Percentiles rank a stretch among this genome's conserved stretches.
These are phyloP conservation scores for Tuber melanosporum DNA, from an alignment of 495 filamentous ascomycete genomes.

Conservation along the genomic window DNA sequence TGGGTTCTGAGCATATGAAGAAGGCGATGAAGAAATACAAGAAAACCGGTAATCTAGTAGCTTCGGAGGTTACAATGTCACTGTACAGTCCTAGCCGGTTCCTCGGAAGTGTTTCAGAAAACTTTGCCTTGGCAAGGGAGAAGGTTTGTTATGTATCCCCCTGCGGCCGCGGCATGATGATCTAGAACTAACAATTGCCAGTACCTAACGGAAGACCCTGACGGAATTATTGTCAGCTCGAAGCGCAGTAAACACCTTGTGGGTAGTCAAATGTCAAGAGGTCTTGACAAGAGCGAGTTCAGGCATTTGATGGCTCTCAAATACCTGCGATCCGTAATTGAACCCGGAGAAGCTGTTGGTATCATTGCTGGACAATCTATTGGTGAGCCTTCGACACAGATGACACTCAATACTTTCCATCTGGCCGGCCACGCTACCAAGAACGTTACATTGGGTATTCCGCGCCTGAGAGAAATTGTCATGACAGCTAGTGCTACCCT, in stretches of 20 bases:
- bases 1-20: constrained; percentile 53
- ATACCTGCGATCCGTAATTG: constrained; percentile 86
- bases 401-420: constrained; percentile 99
- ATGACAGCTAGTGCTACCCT: constrained; percentile 91
- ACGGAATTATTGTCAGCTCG: constrained; percentile 63
- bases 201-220: constrained; percentile 71
- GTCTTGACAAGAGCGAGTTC: constrained; percentile 61
- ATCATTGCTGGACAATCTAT: constrained; percentile 95
- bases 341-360: constrained; percentile 95
- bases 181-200: constrained; percentile 44
- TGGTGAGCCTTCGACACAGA: constrained; percentile 95
- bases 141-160: constrained; percentile 45
- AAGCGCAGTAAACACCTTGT: constrained; percentile 55
- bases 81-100: constrained; percentile 66
- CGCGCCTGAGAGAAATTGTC: constrained; percentile 91
- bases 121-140: constrained; percentile 61
- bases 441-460: constrained; percentile 98
- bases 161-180: neutral
- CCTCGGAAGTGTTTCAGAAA: constrained; percentile 82
- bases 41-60: constrained; percentile 60
- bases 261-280: constrained; percentile 44
- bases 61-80: constrained; percentile 70
- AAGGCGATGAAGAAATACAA: constrained; percentile 70
- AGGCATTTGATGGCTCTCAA: constrained; percentile 79
- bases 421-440: constrained; percentile 96